Evolutionary conservation across 2,329 filamentous ascomycete genomes (phyloP).

Genomic region (Arthrobotrys sphaeroides): DNA sequence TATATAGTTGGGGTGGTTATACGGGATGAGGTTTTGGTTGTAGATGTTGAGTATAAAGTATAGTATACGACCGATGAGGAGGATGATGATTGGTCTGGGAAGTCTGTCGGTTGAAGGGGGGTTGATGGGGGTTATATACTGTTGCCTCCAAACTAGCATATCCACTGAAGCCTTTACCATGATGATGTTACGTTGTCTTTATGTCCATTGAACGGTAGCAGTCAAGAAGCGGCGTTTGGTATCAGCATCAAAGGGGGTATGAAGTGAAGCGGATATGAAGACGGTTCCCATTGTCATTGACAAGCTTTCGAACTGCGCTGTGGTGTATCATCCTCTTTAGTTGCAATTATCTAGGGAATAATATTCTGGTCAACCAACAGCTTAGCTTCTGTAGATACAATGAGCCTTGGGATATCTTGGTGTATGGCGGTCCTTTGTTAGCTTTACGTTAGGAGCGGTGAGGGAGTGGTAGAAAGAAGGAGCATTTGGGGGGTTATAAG

Average conservation of each 20-base stretch:
- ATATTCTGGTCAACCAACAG: neutral
- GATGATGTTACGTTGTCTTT: no score
- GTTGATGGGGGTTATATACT: neutral
- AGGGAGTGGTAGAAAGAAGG: neutral
- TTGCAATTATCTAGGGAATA: neutral
- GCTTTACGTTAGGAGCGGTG: no score
- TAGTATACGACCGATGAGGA: no score
- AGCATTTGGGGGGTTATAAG: conserved; percentile 8
- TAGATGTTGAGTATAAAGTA: neutral
- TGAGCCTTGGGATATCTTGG: no score
- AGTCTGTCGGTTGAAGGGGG: neutral
- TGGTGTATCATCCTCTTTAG: neutral
- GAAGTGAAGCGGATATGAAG: neutral
- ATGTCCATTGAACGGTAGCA: no score
- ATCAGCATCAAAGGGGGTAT: neutral
- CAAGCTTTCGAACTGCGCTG: neutral
- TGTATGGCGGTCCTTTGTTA: conserved; percentile 12
- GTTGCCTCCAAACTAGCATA: neutral
- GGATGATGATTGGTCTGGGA: neutral
- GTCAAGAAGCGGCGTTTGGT: neutral
- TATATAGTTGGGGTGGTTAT: neutral
- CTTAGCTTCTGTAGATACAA: neutral
- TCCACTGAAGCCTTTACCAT: neutral
- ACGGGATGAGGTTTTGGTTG: neutral
- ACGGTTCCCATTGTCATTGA: neutral